phyloP scores from a whole-genome alignment of 495 filamentous ascomycete genomes.

The Aspergillus carlsbadensis region DNA sequence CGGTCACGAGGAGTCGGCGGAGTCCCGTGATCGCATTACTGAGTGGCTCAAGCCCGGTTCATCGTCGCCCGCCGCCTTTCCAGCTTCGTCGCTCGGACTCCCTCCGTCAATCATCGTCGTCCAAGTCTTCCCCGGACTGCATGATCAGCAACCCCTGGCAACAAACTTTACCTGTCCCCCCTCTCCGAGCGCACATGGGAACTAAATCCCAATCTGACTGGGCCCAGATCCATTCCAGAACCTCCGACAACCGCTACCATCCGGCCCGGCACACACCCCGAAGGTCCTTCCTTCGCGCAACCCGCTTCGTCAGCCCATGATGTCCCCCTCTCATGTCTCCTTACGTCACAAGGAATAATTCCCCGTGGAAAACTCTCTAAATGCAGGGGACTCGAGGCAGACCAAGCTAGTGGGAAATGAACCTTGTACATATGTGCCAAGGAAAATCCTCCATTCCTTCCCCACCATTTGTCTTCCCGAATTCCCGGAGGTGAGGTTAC shows the following conservation, averaged over 20 bases:
- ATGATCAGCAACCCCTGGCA: constrained; percentile 11
- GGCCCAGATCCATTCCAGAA: constrained; percentile 3
- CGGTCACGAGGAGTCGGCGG: constrained; percentile 5
- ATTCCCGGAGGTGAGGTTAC: background rate
- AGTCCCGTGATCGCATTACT: constrained; percentile 8
- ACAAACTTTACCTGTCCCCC: background rate
- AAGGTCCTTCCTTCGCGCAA: background rate
- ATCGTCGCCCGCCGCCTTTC: background rate
- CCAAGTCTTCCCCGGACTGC: constrained; percentile 8
- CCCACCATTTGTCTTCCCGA: background rate
- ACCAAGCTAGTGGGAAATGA: background rate
- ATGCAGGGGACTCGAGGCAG: background rate
- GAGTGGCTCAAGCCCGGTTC: too few species aligned
- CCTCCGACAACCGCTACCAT: background rate
- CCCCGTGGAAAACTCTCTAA: background rate
- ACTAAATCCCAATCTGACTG: background rate
- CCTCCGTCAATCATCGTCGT: background rate
- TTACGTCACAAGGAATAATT: constrained; percentile 4
- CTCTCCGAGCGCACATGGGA: background rate
- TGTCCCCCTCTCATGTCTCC: background rate
- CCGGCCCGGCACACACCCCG: background rate
- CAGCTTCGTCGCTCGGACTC: constrained; percentile 2
- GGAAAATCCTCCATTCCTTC: background rate
- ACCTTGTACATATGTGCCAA: background rate
- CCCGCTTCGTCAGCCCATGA: background rate